Evolutionary conservation across 73 alveolate genomes (phyloP).

Genomic region (Blepharisma japonicum): DNA sequence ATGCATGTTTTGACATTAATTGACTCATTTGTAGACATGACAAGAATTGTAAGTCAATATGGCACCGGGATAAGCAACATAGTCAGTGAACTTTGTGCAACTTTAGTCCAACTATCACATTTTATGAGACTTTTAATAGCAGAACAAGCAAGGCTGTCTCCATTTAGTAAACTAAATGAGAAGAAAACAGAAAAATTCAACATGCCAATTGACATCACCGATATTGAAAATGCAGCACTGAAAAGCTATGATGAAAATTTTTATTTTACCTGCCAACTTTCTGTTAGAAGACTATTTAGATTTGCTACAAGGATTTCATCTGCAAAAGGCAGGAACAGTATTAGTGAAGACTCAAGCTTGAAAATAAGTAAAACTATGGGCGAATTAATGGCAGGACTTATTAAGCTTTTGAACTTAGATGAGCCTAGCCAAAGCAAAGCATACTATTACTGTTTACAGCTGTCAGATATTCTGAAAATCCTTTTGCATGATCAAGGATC

Average conservation of each 20-base stretch:
- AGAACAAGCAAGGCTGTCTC: slow-evolving; percentile 19
- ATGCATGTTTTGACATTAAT: neutral
- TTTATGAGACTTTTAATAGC: slow-evolving; percentile 19
- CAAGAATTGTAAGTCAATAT: neutral
- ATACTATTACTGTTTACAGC: neutral
- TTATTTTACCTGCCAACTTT: slow-evolving; percentile 17
- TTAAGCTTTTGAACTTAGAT: neutral
- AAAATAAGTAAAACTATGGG: slow-evolving; percentile 21
- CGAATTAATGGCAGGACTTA: neutral
- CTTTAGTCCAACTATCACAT: neutral
- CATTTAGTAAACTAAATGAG: neutral
- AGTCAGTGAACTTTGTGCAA: neutral
- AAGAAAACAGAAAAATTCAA: slow-evolving; percentile 4
- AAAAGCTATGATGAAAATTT: slow-evolving; percentile 23
- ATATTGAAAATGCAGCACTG: neutral
- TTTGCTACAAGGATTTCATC: neutral
- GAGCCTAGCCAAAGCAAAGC: neutral
- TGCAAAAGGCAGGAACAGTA: neutral
- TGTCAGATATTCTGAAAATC: slow-evolving; percentile 1
- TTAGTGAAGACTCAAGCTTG: neutral
- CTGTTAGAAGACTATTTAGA: slow-evolving; percentile 11
- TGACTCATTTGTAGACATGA: neutral
- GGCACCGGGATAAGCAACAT: neutral
- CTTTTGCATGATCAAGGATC: slow-evolving; percentile 7
- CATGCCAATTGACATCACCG: slow-evolving; percentile 10